Base-by-base conservation (phyloP, 805 yeast genomes). In the Kazachstania viticola region DNA sequence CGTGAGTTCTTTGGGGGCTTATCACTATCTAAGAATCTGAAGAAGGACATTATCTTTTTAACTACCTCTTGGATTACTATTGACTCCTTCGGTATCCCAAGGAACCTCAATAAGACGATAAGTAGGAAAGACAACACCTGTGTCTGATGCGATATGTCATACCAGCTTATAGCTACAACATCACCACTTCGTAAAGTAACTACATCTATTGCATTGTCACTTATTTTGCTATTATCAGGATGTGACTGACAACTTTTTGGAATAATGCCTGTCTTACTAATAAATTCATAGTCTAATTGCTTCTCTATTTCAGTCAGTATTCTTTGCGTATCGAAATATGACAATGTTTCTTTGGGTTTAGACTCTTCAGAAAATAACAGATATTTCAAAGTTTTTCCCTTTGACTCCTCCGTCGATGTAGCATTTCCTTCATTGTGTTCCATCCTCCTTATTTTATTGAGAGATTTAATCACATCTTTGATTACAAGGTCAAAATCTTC, bases 101-200 rank as follows among this genome's bases (percentile, higher is more conserved):
- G 34, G 12, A 56, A 36, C 30, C 54, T 56, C 27, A 54, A 36
- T 17, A 54, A 31, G 9, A 54, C 58, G 21, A 54, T 54, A 9
- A 56, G 30, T 16, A 54, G 35, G 28, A 54, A 54, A 0, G 60
- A 56, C 11, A 56, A 39, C 2, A 52, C 61, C 39, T 56, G 61
- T 1, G 59, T 52, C 33, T 56, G 61, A 36, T 56, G 61, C 4
- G 61, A 54, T 12, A 56, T 56, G 32, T 56, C 61, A 36, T 56
- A 56, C 61, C 61, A 56, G 32, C 60, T 54, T 7, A 56, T 48
- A 5, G 58, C 59, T 15, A 56, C 42, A 14, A 39, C 38, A 27
- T 51, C 49, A 4, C 50, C 55, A 33, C 35, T 44, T 27, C 39
- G 35, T 29, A 54, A 25, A 3, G 38, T 46, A 3, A 56, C 56